These are phyloP conservation scores for Colletotrichum sp. DNA, from an alignment of 2,329 filamentous ascomycete genomes.

Conservation along the genomic window DNA sequence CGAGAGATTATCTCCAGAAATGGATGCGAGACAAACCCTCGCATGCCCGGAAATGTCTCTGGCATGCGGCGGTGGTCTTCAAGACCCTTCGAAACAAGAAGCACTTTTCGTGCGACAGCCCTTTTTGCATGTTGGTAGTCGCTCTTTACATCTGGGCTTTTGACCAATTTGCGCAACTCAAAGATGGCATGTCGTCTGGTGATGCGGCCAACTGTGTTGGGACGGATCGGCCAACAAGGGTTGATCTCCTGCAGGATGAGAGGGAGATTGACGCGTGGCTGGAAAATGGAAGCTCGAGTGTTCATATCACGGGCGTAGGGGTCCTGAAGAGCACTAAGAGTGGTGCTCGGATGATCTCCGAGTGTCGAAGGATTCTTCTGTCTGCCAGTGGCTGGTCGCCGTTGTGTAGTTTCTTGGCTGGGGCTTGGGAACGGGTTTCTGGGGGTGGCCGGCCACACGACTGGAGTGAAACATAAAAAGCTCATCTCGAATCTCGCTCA, in stretches of 20 bases:
- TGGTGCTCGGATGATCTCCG: not conserved
- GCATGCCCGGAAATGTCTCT: not conserved
- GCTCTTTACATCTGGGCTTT: not conserved
- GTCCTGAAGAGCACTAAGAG: not conserved
- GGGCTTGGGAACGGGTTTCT: not conserved
- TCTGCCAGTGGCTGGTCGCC: not conserved
- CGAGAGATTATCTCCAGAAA: not conserved
- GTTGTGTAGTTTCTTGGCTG: not conserved
- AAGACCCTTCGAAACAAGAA: not conserved
- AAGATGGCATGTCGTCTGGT: rapidly evolving
- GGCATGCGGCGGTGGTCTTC: not conserved
- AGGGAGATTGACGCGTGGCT: not conserved
- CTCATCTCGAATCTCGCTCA: not conserved
- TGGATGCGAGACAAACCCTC: not conserved
- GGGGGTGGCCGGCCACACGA: not conserved
- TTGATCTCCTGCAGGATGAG: not conserved
- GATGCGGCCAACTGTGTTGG: not conserved
- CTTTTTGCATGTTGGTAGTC: not conserved
- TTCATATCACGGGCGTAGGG: not conserved
- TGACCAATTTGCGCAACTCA: not conserved
- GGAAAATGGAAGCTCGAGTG: not conserved
- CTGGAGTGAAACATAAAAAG: not conserved
- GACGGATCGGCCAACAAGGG: not conserved
- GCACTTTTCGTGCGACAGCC: not conserved
- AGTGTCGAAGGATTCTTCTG: not conserved